These are phyloP conservation scores for Tetraselmis chui DNA, from an alignment of 139 green algal genomes.

Conservation along the genomic window DNA sequence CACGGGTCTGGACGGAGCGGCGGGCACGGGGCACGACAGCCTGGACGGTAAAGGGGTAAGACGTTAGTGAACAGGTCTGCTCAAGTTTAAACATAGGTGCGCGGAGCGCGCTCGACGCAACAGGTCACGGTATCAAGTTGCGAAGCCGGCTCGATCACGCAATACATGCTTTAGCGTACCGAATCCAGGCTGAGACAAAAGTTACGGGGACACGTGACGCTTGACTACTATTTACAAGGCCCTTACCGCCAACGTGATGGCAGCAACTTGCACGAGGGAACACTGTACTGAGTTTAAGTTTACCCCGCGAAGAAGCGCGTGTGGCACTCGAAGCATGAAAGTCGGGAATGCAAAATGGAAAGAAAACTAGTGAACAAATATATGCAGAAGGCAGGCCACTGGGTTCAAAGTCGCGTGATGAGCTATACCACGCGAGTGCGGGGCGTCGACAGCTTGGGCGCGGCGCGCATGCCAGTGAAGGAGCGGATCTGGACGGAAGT, in stretches of 20 bases:
- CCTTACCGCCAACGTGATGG: no score
- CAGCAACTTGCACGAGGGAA: no score
- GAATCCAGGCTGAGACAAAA: no score
- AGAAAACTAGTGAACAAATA: no score
- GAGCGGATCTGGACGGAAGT: background rate
- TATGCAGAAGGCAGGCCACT: no score
- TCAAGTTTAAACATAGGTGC: no score
- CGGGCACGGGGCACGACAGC: background rate
- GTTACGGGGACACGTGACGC: no score
- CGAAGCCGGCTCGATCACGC: background rate
- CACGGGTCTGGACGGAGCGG: slow-evolving; percentile 40
- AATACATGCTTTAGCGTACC: no score
- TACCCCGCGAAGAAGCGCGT: background rate
- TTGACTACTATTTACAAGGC: no score
- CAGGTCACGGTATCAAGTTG: no score
- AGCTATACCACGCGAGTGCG: background rate
- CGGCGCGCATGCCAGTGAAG: background rate
- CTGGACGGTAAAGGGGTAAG: background rate
- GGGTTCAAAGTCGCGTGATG: background rate
- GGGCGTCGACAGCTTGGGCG: background rate
- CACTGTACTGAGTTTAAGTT: background rate
- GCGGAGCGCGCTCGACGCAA: no score
- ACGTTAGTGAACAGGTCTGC: background rate
- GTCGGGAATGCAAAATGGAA: background rate
- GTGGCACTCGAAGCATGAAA: background rate